Conservation (phyloP, 495 filamentous ascomycete genomes). For the Talaromyces ruber region DNA sequence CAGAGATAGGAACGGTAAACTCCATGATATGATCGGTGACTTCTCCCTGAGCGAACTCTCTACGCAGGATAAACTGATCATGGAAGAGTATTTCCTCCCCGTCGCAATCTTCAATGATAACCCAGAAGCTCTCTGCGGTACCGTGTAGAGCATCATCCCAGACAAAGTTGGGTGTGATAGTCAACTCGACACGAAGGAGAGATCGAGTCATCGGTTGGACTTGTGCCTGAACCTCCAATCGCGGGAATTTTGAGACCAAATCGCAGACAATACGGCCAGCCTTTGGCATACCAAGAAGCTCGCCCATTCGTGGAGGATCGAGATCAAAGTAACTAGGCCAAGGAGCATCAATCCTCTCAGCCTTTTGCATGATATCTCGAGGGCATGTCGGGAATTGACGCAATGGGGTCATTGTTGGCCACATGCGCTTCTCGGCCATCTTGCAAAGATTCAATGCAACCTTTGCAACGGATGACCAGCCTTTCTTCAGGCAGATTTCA, state of each 20-base stretch:
- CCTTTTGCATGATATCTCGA: constrained; percentile 79
- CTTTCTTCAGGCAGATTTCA: constrained; percentile 92
- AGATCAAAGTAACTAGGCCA: constrained; percentile 93
- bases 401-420: constrained; percentile 95
- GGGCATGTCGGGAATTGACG: constrained; percentile 81
- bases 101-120: constrained; percentile 93
- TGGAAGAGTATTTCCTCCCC: constrained; percentile 95
- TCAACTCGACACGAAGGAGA: constrained; percentile 89
- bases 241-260: constrained; percentile 85
- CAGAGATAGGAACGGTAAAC: constrained; percentile 91
- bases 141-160: constrained; percentile 93
- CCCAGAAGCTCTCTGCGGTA: constrained; percentile 86
- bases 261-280: constrained; percentile 78
- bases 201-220: constrained; percentile 92
- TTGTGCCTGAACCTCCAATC: constrained; percentile 83
- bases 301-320: constrained; percentile 94
- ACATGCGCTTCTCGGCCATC: constrained; percentile 99
- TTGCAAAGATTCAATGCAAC: constrained; percentile 93
- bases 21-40: constrained; percentile 94
- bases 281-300: constrained; percentile 86
- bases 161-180: constrained; percentile 89
- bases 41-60: constrained; percentile 70
- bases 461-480: constrained; percentile 91
- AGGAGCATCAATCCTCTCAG: constrained; percentile 88
- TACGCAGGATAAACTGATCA: constrained; percentile 86